Evolutionary conservation across 148 eudicot species (phyloP).

Genomic region (Euryodendron excelsum): DNA sequence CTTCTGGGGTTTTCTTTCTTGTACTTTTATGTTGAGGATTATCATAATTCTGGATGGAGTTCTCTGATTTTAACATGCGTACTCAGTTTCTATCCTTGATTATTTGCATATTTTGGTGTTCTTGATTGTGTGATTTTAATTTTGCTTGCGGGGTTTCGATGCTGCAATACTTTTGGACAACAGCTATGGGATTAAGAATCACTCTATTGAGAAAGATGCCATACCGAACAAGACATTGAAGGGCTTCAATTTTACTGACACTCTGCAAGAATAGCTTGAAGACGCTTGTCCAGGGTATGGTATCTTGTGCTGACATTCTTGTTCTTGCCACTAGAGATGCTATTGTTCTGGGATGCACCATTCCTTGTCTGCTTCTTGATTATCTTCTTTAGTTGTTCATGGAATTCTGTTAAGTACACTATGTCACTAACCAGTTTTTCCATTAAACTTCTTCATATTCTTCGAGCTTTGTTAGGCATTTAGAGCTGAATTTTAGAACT

Average conservation of each 20-base stretch:
- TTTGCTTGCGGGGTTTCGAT: slow-evolving; percentile 18
- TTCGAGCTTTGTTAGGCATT: not conserved
- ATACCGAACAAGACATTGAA: slow-evolving; percentile 13
- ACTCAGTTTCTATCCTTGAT: no score
- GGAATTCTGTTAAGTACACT: no score
- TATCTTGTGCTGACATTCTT: slow-evolving; percentile 23
- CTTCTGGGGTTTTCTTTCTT: no score
- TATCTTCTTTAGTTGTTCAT: no score
- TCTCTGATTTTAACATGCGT: no score
- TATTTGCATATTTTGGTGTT: no score
- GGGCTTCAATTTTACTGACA: slow-evolving; percentile 14
- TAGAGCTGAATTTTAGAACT: no score
- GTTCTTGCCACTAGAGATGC: slow-evolving; percentile 23
- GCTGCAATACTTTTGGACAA: slow-evolving; percentile 9
- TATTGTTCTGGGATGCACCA: slow-evolving; percentile 14
- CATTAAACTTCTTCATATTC: not conserved
- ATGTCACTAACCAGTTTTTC: no score
- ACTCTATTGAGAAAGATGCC: slow-evolving; percentile 11
- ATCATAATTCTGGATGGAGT: no score
- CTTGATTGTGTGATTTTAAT: not conserved
- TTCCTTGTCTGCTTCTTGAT: not conserved
- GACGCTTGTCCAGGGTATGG: slow-evolving; percentile 14
- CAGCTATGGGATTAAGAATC: not conserved
- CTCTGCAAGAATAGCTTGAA: slow-evolving; percentile 20
- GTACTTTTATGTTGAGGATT: no score